phyloP scores from a whole-genome alignment of 2,329 filamentous ascomycete genomes.

The Paraphaeosphaeria minitans region DNA sequence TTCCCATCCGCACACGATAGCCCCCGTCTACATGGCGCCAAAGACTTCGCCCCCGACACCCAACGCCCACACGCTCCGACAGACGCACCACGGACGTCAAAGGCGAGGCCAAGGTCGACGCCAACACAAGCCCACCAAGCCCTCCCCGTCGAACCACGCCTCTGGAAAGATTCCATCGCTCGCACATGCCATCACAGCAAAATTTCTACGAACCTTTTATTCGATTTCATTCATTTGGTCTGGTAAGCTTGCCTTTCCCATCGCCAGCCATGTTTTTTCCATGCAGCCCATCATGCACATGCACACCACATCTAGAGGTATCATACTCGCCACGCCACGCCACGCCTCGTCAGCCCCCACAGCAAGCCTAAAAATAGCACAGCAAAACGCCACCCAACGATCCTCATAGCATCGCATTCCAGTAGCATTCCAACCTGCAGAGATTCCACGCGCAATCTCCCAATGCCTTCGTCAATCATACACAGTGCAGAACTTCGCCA shows the following conservation, averaged over 20 bases:
- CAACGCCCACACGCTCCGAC: no score
- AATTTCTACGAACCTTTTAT: no score
- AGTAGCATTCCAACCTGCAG: background rate
- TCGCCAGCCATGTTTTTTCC: background rate
- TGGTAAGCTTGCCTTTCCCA: background rate
- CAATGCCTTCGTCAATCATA: constrained; percentile 10
- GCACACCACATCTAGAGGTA: constrained; percentile 9
- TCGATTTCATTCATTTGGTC: no score
- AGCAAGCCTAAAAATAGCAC: background rate
- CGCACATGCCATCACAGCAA: no score
- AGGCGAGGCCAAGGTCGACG: no score
- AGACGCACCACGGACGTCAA: no score
- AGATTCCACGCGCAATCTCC: background rate
- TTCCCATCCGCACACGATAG: no score
- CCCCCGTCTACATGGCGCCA: no score
- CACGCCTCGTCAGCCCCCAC: background rate
- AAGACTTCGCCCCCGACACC: no score
- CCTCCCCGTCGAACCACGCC: no score
- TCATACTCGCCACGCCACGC: background rate
- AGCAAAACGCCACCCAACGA: constrained; percentile 7
- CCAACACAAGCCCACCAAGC: no score
- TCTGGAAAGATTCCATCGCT: no score
- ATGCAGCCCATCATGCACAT: constrained; percentile 1
- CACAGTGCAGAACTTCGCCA: background rate
- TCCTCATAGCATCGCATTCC: background rate